Evolutionary conservation across 108 stramenopile genomes (phyloP).

Genomic region (Pseudonitzschia pungens): DNA sequence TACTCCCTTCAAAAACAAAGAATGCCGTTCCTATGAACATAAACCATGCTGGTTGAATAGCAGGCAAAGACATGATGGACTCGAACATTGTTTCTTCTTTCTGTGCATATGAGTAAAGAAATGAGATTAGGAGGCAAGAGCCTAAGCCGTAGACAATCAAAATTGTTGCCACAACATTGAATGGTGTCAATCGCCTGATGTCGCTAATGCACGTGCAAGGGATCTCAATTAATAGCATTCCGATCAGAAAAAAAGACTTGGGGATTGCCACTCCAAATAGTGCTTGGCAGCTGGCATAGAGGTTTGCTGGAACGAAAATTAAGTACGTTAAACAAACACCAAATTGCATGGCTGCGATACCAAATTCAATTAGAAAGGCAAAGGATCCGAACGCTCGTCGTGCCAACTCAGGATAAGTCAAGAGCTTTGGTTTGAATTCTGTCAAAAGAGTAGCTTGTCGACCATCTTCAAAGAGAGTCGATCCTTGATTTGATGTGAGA

Average conservation of each 20-base stretch:
- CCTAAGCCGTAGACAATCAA: conserved; percentile 50
- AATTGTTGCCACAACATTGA: conserved; percentile 50
- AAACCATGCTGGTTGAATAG: conserved; percentile 34
- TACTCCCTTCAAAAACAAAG: conserved; percentile 56
- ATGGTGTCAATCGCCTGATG: conserved; percentile 46
- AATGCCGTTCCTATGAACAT: conserved; percentile 57
- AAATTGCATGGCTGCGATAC: conserved; percentile 55
- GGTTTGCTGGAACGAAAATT: conserved; percentile 57
- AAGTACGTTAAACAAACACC: conserved; percentile 61
- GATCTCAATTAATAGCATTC: conserved; percentile 40
- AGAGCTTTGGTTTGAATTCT: conserved; percentile 23
- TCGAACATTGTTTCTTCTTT: conserved; percentile 22
- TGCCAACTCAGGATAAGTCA: conserved; percentile 49
- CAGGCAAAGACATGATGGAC: conserved; percentile 22
- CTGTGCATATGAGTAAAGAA: background rate
- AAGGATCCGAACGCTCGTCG: conserved; percentile 39
- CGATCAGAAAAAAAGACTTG: conserved; percentile 28
- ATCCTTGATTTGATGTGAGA: conserved; percentile 1
- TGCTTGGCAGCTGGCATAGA: conserved; percentile 23
- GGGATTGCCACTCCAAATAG: conserved; percentile 26
- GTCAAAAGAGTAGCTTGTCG: background rate
- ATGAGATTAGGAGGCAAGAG: conserved; percentile 36
- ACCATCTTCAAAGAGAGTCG: background rate
- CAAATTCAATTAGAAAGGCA: conserved; percentile 35
- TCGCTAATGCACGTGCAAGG: conserved; percentile 53